Conservation (phyloP, 306 rosid species). For the Gynostemma pentaphyllum region DNA sequence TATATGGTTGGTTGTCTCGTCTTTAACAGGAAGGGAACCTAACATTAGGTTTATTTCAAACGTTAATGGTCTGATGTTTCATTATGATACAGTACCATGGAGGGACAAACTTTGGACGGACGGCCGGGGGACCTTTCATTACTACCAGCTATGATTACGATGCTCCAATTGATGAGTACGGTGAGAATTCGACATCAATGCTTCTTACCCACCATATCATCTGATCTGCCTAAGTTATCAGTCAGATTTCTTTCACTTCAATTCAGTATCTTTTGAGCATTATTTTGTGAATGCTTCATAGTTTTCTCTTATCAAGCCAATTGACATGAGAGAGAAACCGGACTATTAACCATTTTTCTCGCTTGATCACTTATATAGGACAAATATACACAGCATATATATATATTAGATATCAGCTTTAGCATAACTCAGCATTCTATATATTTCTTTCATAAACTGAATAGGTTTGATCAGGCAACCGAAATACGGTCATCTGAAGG, state of each 20-base stretch:
- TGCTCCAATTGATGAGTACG: constrained; percentile 96
- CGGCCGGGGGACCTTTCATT: constrained; percentile 96
- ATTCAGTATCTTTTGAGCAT: neutral
- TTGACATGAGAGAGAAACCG: no score
- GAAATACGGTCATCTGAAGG: constrained; percentile 91
- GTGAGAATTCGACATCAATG: constrained; percentile 31
- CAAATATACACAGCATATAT: neutral
- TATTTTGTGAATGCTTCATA: no score
- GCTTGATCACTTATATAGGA: neutral
- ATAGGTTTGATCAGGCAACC: constrained; percentile 80
- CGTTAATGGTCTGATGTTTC: neutral
- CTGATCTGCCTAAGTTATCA: neutral
- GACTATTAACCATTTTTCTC: no score
- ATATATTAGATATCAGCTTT: neutral
- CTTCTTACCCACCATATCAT: neutral
- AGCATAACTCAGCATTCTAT: neutral
- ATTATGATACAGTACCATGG: constrained; percentile 65
- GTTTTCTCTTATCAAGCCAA: no score
- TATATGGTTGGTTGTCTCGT: constrained; percentile 59
- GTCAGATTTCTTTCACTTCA: neutral
- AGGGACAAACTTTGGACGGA: constrained; percentile 97
- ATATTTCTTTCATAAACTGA: neutral
- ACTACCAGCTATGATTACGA: constrained; percentile 96
- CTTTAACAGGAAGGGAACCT: constrained; percentile 7
- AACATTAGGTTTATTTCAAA: neutral